Evolutionary conservation across 305 asterid genomes (phyloP).

Genomic region (Fraxinus platypoda): DNA sequence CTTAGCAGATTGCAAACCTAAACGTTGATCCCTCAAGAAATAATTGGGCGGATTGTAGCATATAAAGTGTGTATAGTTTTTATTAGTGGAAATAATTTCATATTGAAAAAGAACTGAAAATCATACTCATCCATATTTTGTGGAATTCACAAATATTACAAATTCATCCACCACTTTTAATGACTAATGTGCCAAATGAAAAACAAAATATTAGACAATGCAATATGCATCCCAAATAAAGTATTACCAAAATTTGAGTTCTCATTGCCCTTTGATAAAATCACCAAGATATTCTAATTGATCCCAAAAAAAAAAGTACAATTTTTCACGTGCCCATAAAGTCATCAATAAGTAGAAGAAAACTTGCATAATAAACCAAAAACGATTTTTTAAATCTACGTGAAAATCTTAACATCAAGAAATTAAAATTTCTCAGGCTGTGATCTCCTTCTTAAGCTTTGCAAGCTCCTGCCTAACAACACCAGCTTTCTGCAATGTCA

Average conservation of each 20-base stretch:
- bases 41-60: too few species aligned
- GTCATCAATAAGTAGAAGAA: conserved; percentile 4
- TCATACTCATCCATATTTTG: too few species aligned
- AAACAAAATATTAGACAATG: too few species aligned
- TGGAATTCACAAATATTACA: too few species aligned
- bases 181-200: too few species aligned
- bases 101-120: too few species aligned
- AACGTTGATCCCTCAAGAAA: too few species aligned
- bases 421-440: conserved; percentile 39
- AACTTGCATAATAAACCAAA: conserved; percentile 16
- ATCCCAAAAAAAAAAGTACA: background rate
- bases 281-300: background rate
- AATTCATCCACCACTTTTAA: too few species aligned
- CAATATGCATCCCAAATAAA: too few species aligned
- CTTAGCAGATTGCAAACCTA: background rate
- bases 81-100: background rate
- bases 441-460: conserved; percentile 59
- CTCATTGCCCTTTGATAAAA: background rate
- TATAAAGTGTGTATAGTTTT: too few species aligned
- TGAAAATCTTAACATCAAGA: conserved; percentile 21
- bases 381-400: conserved; percentile 29
- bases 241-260: background rate
- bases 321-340: background rate
- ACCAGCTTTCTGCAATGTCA: conserved; percentile 66
- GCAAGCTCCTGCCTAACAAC: conserved; percentile 86